These are phyloP conservation scores for Pseudogymnoascus sp. DNA, from an alignment of 2,329 filamentous ascomycete genomes.

Conservation along the genomic window DNA sequence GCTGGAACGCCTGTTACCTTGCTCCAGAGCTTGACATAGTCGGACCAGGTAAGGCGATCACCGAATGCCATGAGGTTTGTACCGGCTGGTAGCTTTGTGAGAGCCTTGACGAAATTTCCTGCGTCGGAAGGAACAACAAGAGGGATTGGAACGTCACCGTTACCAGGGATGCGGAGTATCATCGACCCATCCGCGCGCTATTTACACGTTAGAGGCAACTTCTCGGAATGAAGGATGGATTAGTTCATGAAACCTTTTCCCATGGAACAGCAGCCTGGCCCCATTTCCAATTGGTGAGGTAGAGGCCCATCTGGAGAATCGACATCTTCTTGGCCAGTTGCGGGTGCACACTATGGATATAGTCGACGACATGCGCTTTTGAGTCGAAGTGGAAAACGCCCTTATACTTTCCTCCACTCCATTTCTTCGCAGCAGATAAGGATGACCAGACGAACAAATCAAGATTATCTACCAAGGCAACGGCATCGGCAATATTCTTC, in stretches of 20 bases:
- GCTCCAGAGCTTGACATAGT: slow-evolving; percentile 18
- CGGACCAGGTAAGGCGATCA: slow-evolving; percentile 13
- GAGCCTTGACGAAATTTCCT: slow-evolving; percentile 25
- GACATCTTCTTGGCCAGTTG: slow-evolving; percentile 27
- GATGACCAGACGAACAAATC: slow-evolving; percentile 27
- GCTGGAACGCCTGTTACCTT: slow-evolving; percentile 16
- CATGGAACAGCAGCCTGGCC: neutral
- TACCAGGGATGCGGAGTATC: slow-evolving; percentile 13
- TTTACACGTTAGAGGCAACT: neutral
- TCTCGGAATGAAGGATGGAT: neutral
- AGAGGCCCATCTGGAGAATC: slow-evolving; percentile 30
- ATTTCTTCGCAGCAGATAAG: slow-evolving; percentile 27
- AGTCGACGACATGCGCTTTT: slow-evolving; percentile 28
- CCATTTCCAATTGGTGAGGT: slow-evolving; percentile 26
- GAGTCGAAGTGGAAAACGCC: slow-evolving; percentile 33
- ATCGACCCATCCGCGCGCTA: slow-evolving; percentile 15
- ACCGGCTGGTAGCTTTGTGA: slow-evolving; percentile 17
- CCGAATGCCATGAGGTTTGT: slow-evolving; percentile 19
- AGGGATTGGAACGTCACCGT: slow-evolving; percentile 17
- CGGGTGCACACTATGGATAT: slow-evolving; percentile 23
- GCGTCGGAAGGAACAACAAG: slow-evolving; percentile 26
- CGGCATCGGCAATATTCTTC: slow-evolving; percentile 27
- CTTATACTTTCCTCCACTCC: slow-evolving; percentile 32
- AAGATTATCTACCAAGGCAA: neutral
- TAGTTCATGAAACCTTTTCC: neutral